Conservation (phyloP, 2,329 filamentous ascomycete genomes). For the Arthrobotrys pseudoclavata region DNA sequence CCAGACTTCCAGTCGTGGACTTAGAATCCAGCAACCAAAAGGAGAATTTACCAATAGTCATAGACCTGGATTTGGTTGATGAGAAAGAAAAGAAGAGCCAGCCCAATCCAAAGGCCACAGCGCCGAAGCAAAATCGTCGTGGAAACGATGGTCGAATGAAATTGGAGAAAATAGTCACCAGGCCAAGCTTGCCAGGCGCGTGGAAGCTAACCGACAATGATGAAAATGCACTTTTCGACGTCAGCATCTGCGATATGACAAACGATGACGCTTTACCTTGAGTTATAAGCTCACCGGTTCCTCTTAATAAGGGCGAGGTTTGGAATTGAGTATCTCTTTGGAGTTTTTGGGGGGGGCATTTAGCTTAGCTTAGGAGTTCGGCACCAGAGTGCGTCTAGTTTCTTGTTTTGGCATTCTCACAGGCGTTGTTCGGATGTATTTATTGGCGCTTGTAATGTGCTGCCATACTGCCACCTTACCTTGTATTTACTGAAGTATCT, state of each 20-base stretch:
- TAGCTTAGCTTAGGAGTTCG: neutral
- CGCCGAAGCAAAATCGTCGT: neutral
- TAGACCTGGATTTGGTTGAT: neutral
- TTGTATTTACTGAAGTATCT: constrained; percentile 10
- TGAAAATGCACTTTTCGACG: constrained; percentile 35
- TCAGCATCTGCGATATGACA: constrained; percentile 44
- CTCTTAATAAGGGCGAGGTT: neutral
- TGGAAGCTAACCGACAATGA: constrained; percentile 38
- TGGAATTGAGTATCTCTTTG: neutral
- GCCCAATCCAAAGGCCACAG: neutral
- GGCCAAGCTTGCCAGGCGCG: constrained; percentile 44
- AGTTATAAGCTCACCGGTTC: too few relatives aligned
- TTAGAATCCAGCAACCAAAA: neutral
- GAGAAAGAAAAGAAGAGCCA: neutral
- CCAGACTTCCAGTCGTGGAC: neutral
- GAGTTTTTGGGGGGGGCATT: neutral
- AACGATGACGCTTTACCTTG: constrained; percentile 1
- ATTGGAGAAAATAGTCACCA: constrained; percentile 26
- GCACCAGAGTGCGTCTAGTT: neutral
- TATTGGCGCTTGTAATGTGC: neutral
- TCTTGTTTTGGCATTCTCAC: neutral
- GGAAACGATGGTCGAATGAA: neutral
- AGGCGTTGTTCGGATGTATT: constrained; percentile 17
- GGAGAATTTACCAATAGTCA: constrained; percentile 23
- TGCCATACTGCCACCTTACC: constrained; percentile 18